Evolutionary conservation across 2,329 filamentous ascomycete genomes (phyloP).

Genomic region (Beauveria brongniartii): DNA sequence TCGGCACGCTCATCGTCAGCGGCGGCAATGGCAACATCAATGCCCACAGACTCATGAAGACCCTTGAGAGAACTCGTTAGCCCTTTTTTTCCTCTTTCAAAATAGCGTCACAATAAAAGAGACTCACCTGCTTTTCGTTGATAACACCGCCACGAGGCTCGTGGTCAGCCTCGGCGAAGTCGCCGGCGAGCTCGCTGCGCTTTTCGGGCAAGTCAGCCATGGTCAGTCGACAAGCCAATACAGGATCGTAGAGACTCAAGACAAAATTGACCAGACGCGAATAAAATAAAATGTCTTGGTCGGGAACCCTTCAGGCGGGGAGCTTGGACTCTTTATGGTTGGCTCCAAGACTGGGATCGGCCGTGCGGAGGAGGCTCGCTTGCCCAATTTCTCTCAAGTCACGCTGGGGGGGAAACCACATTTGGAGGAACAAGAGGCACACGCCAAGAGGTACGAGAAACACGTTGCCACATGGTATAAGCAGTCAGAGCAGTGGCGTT

Average conservation of each 20-base stretch:
- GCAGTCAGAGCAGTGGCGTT: background rate
- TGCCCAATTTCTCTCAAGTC: background rate
- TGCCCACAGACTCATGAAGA: background rate
- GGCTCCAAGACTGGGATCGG: background rate
- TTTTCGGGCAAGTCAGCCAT: conserved; percentile 10
- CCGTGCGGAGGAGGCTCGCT: background rate
- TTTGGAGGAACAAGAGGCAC: background rate
- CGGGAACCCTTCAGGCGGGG: background rate
- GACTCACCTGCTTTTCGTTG: conserved; percentile 1
- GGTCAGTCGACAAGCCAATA: background rate
- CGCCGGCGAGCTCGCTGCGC: conserved; percentile 3
- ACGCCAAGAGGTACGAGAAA: background rate
- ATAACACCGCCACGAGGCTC: background rate
- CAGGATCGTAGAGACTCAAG: background rate
- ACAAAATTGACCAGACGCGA: background rate
- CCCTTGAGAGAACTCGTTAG: background rate
- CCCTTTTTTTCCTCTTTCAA: background rate
- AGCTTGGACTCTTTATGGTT: background rate
- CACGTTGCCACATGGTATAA: background rate
- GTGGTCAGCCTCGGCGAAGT: background rate
- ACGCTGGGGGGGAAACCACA: background rate
- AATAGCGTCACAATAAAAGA: background rate
- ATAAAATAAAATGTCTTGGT: background rate
- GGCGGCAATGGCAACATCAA: background rate
- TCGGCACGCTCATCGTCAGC: conserved; percentile 7